phyloP scores from a whole-genome alignment of 2,329 filamentous ascomycete genomes.

The Paecilomyces niveus region DNA sequence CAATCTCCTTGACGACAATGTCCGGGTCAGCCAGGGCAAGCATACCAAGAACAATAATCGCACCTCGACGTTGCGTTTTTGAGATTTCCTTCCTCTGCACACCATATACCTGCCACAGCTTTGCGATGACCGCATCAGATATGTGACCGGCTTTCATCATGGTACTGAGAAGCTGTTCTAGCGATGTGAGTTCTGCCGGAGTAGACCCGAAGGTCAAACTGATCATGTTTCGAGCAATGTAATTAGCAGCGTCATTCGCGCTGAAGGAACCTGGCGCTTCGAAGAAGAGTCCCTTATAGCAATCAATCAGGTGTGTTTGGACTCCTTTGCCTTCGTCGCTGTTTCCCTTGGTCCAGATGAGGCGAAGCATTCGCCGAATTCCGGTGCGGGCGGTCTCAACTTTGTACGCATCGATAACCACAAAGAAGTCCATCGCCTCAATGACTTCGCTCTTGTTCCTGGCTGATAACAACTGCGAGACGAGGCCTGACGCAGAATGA shows the following conservation, averaged over 20 bases:
- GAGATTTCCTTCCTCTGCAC: constrained; percentile 92
- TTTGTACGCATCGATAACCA: constrained; percentile 91
- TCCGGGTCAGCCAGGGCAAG: constrained; percentile 85
- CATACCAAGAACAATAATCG: constrained; percentile 97
- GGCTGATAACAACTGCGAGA: constrained; percentile 83
- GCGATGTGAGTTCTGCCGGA: constrained; percentile 85
- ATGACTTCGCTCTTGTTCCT: constrained; percentile 98
- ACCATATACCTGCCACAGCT: constrained; percentile 96
- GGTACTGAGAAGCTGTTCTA: constrained; percentile 88
- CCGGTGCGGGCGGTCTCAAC: constrained; percentile 87
- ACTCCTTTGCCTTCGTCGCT: constrained; percentile 98
- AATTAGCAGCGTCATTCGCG: constrained; percentile 85
- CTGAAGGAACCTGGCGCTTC: constrained; percentile 85
- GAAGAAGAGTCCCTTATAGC: constrained; percentile 93
- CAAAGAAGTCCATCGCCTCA: constrained; percentile 98
- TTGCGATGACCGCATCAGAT: constrained; percentile 76
- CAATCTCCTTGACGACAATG: constrained; percentile 90
- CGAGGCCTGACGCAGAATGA: constrained; percentile 69
- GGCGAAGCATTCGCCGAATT: constrained; percentile 87
- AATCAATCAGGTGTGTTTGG: constrained; percentile 92
- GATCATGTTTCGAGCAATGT: constrained; percentile 97
- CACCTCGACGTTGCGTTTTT: constrained; percentile 77
- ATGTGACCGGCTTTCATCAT: constrained; percentile 96
- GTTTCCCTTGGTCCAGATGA: constrained; percentile 99
- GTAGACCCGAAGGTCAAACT: constrained; percentile 94